A percentile compares a stretch with the other conserved stretches of the same genome.
These are phyloP conservation scores for Arctium minus DNA, from an alignment of 129 eudicot genomes.

Conservation along the genomic window DNA sequence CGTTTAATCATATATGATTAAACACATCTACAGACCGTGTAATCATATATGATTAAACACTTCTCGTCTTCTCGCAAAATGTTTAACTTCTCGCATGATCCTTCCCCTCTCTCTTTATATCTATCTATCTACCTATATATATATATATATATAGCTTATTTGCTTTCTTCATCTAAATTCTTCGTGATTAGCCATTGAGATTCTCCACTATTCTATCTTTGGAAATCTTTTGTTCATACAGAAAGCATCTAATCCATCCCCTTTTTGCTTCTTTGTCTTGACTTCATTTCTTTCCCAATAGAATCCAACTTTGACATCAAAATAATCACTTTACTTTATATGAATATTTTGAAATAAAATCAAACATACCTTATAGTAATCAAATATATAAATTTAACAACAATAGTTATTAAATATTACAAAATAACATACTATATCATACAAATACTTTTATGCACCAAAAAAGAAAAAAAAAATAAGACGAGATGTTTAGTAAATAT, in stretches of 20 bases:
- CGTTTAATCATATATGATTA: too few species aligned
- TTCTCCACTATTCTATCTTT: slow-evolving; percentile 22
- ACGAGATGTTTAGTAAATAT: too few species aligned
- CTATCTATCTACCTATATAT: too few species aligned
- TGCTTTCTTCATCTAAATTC: slow-evolving; percentile 10
- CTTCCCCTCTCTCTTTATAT: too few species aligned
- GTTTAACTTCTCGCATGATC: too few species aligned
- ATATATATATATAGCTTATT: slow-evolving; percentile 14
- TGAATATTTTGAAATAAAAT: not conserved
- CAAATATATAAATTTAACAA: not conserved
- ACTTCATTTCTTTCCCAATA: not conserved
- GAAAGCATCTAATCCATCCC: slow-evolving; percentile 29
- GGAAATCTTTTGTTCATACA: slow-evolving; percentile 15
- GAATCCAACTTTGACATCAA: not conserved
- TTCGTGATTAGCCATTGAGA: slow-evolving; percentile 10
- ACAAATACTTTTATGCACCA: too few species aligned
- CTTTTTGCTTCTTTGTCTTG: not conserved
- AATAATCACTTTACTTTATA: not conserved
- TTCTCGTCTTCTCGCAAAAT: too few species aligned
- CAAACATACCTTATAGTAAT: not conserved
- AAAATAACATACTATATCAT: not conserved
- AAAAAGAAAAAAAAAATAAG: too few species aligned
- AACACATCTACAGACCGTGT: too few species aligned
- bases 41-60: too few species aligned
- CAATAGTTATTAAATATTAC: not conserved